Conservation (phyloP, 106 monocot species). For the Dactylorhiza incarnata region DNA sequence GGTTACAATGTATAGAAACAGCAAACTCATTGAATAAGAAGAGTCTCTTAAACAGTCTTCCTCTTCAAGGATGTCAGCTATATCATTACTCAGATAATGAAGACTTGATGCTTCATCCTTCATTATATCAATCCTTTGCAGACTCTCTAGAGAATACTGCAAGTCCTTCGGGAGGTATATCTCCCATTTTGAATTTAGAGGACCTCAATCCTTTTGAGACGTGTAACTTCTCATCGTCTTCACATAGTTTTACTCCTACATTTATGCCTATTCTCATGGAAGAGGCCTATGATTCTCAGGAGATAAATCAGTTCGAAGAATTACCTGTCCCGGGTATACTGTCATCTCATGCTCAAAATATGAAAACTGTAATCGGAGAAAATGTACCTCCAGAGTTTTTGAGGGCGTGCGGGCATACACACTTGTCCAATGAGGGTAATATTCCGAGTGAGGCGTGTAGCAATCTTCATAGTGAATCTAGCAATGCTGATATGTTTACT, state of each 20-base stretch:
- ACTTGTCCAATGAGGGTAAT: conserved; percentile 28
- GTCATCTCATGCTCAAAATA: conserved; percentile 23
- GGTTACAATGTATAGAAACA: conserved; percentile 12
- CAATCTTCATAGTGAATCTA: conserved; percentile 29
- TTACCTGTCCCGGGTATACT: conserved; percentile 12
- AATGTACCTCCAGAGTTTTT: conserved; percentile 24
- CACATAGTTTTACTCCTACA: conserved; percentile 13
- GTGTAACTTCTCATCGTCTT: conserved; percentile 20
- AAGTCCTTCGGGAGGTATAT: conserved; percentile 37
- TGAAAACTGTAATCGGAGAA: conserved; percentile 15
- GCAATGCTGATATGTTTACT: conserved; percentile 11
- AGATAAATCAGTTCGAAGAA: conserved; percentile 27
- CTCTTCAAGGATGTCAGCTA: conserved; percentile 4
- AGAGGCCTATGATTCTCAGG: conserved; percentile 27
- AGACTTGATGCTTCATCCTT: conserved; percentile 23
- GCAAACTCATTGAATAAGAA: conserved; percentile 8
- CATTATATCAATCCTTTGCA: conserved; percentile 27
- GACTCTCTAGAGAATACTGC: conserved; percentile 18
- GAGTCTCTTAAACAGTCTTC: neutral
- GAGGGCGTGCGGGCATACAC: conserved; percentile 29
- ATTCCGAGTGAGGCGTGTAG: conserved; percentile 17
- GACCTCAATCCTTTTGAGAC: conserved; percentile 18
- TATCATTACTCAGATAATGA: conserved; percentile 21
- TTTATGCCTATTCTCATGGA: conserved; percentile 25
- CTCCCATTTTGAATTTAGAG: conserved; percentile 32